A percentile compares a stretch with the other conserved stretches of the same genome.
Evolutionary conservation across 306 rosid genomes (phyloP).

Genomic region (Oemleria cerasiformis): DNA sequence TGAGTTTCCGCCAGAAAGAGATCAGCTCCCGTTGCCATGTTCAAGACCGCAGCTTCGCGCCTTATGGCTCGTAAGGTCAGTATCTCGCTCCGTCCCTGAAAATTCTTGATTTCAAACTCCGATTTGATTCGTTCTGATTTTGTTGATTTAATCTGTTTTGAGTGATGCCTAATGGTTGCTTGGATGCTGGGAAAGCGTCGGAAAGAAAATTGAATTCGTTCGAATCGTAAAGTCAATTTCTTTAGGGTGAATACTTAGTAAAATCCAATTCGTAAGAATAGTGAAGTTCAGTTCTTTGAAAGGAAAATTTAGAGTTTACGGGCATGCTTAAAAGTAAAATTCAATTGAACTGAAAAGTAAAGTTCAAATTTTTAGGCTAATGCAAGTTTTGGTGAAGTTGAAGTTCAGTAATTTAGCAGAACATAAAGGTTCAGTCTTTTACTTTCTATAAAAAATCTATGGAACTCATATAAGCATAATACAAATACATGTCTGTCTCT

Average conservation of each 20-base stretch:
- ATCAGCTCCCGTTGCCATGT: slow-evolving; percentile 39
- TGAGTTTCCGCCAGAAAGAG: neutral
- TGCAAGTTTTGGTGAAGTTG: slow-evolving; percentile 3
- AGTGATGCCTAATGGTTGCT: neutral
- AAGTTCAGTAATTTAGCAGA: neutral
- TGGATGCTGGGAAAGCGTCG: neutral
- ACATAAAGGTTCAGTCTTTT: neutral
- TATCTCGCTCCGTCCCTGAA: neutral
- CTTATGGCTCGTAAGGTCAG: slow-evolving; percentile 60
- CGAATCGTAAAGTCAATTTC: neutral
- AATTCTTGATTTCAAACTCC: neutral
- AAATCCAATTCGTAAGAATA: neutral
- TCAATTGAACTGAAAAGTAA: neutral
- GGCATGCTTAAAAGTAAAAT: neutral
- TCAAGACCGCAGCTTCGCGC: slow-evolving; percentile 60
- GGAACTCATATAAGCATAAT: neutral
- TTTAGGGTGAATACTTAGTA: neutral
- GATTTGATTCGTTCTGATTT: neutral
- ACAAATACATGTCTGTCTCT: neutral
- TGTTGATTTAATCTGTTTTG: slow-evolving; percentile 23
- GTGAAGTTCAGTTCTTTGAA: neutral
- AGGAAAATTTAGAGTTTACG: neutral
- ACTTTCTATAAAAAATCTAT: neutral
- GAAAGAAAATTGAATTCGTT: slow-evolving; percentile 5
- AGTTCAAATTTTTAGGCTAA: neutral